Evolutionary conservation across 2,329 filamentous ascomycete species (phyloP), one percentile per base, ranked within the genome.

Genomic region (Pestalotiopsis sp.): DNA sequence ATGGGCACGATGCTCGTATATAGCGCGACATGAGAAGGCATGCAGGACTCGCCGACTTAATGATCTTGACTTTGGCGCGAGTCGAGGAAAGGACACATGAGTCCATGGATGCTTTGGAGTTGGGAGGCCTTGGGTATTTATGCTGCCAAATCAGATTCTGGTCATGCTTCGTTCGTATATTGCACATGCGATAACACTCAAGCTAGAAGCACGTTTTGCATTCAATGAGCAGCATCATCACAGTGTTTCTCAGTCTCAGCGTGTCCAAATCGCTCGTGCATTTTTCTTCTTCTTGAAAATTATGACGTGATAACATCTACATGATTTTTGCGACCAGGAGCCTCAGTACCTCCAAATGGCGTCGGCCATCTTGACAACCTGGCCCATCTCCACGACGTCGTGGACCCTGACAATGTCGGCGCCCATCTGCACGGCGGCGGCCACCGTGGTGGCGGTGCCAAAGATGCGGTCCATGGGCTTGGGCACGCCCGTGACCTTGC

Each of bases 341-440:
- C 27, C 57, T 64, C n/a, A 82, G 55, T 83, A 82, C 73, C 93
- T 86, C 88, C 93, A 97, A 67, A 98, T 94, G n/a, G 94, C 95
- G 86, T 98, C 95, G 9, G 93, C 90, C 91, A 98, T 95, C 77
- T 88, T 92, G 1, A 90, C 90, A 39, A 97, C 94, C 80, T 94
- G 87, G 55, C 82, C 85, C 95, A 98, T 98, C 83, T 96, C 93
- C 67, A 84, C 81, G 14, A 95, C 92, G 82, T 98, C 95, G 81
- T 99, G 96, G 57, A 99, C 94, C 65, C 96, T 87, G 60, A 98
- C 91, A 69, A 99, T 90, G 83, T 98, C 95, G 27, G 95, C 95
- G 2, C 96, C 96, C 6, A 93, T 93, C 70, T 92, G 89, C 38
- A 99, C 87, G 60, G 94, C 93, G 6, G 94, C 94, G 3, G 93